phyloP scores from a whole-genome alignment of 768 basidiomycete genomes.

The Vararia minispora region DNA sequence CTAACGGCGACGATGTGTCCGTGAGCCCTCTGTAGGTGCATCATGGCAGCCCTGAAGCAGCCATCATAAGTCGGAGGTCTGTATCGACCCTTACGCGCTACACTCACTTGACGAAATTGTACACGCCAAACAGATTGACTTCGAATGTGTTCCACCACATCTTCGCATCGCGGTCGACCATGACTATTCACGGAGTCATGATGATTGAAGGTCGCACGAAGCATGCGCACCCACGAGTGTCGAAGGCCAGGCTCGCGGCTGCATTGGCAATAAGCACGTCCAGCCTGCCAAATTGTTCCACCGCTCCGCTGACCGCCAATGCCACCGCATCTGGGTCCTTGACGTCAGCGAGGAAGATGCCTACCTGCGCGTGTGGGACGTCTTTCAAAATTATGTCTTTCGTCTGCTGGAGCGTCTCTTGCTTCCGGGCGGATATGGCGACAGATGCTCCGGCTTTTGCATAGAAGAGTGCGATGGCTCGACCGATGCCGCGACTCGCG shows the following conservation, averaged over 20 bases:
- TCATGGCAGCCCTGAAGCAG: too few species aligned
- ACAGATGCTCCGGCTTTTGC: constrained; percentile 13
- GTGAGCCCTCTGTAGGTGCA: too few species aligned
- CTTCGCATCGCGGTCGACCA: constrained; percentile 13
- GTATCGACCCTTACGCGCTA: too few species aligned
- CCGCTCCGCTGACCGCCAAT: neutral
- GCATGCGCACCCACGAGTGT: neutral
- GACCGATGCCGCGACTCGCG: constrained; percentile 11
- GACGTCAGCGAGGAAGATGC: constrained; percentile 5
- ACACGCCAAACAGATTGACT: constrained; percentile 14
- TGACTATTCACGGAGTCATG: too few species aligned
- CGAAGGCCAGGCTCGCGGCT: neutral
- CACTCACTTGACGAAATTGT: constrained; percentile 13
- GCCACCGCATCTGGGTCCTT: neutral
- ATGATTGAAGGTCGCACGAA: too few species aligned
- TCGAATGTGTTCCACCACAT: constrained; percentile 16
- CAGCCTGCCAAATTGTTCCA: constrained; percentile 2
- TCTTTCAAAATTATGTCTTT: constrained; percentile 1
- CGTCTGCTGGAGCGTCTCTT: constrained; percentile 1
- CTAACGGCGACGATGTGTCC: too few species aligned
- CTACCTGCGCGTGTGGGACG: neutral
- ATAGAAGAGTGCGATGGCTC: constrained; percentile 8
- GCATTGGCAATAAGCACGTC: constrained; percentile 8
- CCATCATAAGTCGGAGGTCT: too few species aligned
- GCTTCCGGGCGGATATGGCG: constrained; percentile 4